A percentile compares a stretch with the other conserved stretches of the same genome.
phyloP scores from a whole-genome alignment of 1,139 yeast species.

The Debaryomycetaceae sp. region DNA sequence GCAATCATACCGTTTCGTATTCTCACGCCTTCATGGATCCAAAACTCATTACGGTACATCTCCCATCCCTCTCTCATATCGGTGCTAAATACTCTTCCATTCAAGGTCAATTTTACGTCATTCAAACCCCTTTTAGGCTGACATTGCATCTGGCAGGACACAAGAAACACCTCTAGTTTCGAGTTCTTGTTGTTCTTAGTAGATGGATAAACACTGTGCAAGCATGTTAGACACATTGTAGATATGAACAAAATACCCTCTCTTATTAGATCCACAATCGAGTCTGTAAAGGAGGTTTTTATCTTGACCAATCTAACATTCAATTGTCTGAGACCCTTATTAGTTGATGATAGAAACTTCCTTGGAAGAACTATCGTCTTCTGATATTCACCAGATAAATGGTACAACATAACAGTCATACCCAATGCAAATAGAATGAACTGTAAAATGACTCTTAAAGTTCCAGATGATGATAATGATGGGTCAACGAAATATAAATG shows the following conservation, averaged over 20 bases:
- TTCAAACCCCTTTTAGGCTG: constrained; percentile 46
- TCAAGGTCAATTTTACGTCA: constrained; percentile 68
- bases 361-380: constrained; percentile 83
- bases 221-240: constrained; percentile 23
- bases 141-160: constrained; percentile 43
- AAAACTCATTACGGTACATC: constrained; percentile 84
- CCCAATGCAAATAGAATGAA: constrained; percentile 63
- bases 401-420: constrained; percentile 73
- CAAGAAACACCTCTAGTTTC: constrained; percentile 40
- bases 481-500: constrained; percentile 33
- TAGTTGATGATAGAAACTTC: constrained; percentile 71
- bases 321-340: constrained; percentile 81
- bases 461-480: constrained; percentile 19
- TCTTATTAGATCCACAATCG: constrained; percentile 43
- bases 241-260: constrained; percentile 35
- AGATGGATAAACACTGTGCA: constrained; percentile 36
- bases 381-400: constrained; percentile 83
- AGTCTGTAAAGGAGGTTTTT: constrained; percentile 55
- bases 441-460: constrained; percentile 50
- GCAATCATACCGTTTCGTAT: constrained; percentile 48
- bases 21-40: constrained; percentile 82
- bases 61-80: constrained; percentile 96
- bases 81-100: constrained; percentile 76
- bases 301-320: constrained; percentile 76
- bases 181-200: constrained; percentile 30